Conservation (phyloP, 1,139 yeast genomes). For the Ogataea hybrid region DNA sequence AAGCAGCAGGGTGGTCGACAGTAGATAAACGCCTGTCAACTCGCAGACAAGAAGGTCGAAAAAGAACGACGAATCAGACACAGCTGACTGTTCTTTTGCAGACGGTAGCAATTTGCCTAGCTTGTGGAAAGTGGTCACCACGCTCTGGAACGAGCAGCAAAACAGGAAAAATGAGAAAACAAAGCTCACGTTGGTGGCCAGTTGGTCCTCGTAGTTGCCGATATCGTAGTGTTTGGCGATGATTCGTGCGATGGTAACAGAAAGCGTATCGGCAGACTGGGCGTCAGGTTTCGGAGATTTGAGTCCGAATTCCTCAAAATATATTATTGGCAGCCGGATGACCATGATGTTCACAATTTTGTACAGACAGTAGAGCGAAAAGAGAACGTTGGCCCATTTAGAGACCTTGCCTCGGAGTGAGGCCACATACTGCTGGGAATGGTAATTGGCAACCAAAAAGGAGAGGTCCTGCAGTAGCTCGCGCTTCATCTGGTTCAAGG, state of each 20-base stretch:
- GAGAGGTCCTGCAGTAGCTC: slow-evolving; percentile 23
- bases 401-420: slow-evolving; percentile 14
- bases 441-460: slow-evolving; percentile 10
- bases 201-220: slow-evolving; percentile 46
- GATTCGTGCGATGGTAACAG: slow-evolving; percentile 61
- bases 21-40: slow-evolving; percentile 71
- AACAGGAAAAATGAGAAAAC: slow-evolving; percentile 64
- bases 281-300: slow-evolving; percentile 24
- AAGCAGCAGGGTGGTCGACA: slow-evolving; percentile 76
- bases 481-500: slow-evolving; percentile 31
- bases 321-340: slow-evolving; percentile 38
- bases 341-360: slow-evolving; percentile 50
- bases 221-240: slow-evolving; percentile 34
- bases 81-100: slow-evolving; percentile 30
- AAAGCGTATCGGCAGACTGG: slow-evolving; percentile 53
- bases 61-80: slow-evolving; percentile 26
- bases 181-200: slow-evolving; percentile 64
- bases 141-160: slow-evolving; percentile 65
- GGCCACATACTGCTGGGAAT: slow-evolving; percentile 11
- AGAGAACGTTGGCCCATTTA: slow-evolving; percentile 23
- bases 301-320: slow-evolving; percentile 16
- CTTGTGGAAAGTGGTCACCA: slow-evolving; percentile 46
- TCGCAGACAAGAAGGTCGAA: slow-evolving; percentile 47
- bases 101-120: slow-evolving; percentile 16
- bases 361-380: slow-evolving; percentile 65